Percentiles rank a stretch among this genome's conserved stretches.
These are phyloP conservation scores for Colletotrichum caudatum DNA, from an alignment of 2,329 filamentous ascomycete genomes.

Conservation along the genomic window DNA sequence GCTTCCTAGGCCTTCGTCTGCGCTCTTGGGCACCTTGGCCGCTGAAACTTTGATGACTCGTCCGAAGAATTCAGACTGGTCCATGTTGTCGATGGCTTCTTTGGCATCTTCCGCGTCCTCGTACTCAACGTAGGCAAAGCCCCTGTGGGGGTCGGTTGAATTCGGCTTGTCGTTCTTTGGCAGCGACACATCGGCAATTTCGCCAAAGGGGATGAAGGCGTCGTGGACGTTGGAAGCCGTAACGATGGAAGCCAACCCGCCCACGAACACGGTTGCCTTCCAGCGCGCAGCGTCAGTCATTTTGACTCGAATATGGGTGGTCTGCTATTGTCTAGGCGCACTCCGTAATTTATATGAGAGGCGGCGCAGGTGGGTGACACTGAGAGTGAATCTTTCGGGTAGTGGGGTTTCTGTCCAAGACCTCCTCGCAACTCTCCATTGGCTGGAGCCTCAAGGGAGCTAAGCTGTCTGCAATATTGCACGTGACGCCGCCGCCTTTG, in stretches of 20 bases:
- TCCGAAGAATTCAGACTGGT: conserved; percentile 94
- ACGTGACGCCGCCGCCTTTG: conserved; percentile 36
- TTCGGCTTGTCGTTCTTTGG: conserved; percentile 89
- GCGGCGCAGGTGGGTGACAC: background rate
- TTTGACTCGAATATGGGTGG: conserved; percentile 40
- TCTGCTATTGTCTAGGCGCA: background rate
- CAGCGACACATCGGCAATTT: conserved; percentile 90
- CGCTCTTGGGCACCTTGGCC: conserved; percentile 91
- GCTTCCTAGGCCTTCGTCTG: conserved; percentile 88
- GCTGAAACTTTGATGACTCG: conserved; percentile 90
- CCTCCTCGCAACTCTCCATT: conserved; percentile 34
- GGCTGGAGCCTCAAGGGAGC: conserved; percentile 21
- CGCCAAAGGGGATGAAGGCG: conserved; percentile 96
- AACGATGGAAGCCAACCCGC: conserved; percentile 85
- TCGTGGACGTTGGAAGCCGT: conserved; percentile 82
- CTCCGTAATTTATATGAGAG: background rate
- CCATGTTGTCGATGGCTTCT: conserved; percentile 99
- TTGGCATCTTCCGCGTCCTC: conserved; percentile 86
- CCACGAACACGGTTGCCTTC: conserved; percentile 93
- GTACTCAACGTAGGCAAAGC: conserved; percentile 97
- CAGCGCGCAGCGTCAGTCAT: conserved; percentile 88
- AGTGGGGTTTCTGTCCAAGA: conserved; percentile 30
- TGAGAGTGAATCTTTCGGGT: conserved; percentile 32
- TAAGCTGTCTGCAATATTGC: conserved; percentile 24
- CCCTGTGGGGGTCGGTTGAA: conserved; percentile 82